These are phyloP conservation scores for Cyclotella cryptica DNA, from an alignment of 108 stramenopile species.

Conservation along the genomic window DNA sequence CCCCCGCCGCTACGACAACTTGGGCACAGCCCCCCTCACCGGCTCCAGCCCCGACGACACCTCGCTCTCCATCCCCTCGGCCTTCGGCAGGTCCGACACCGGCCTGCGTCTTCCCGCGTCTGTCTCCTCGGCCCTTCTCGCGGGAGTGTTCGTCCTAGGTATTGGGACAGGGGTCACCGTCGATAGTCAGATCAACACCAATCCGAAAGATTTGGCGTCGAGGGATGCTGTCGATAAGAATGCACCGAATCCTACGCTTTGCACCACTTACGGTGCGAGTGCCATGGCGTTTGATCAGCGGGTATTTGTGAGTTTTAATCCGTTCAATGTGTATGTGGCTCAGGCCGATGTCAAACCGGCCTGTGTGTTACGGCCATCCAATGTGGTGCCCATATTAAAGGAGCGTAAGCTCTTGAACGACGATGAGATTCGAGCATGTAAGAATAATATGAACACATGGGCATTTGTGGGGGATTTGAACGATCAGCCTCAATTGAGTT, in stretches of 20 bases:
- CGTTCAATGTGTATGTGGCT: slow-evolving; percentile 95
- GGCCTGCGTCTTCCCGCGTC: slow-evolving; percentile 78
- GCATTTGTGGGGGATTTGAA: slow-evolving; percentile 94
- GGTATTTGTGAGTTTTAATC: slow-evolving; percentile 96
- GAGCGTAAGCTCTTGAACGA: slow-evolving; percentile 84
- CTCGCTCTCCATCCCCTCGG: slow-evolving; percentile 63
- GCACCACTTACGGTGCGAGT: slow-evolving; percentile 86
- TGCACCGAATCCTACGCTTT: slow-evolving; percentile 92
- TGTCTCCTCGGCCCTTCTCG: slow-evolving; percentile 83
- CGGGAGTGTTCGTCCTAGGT: slow-evolving; percentile 92
- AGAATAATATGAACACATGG: slow-evolving; percentile 95
- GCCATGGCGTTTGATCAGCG: slow-evolving; percentile 96
- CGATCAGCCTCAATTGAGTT: slow-evolving; percentile 91
- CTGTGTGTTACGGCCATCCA: slow-evolving; percentile 90
- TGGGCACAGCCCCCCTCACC: slow-evolving; percentile 44
- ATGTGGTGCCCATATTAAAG: slow-evolving; percentile 87
- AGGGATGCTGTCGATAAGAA: slow-evolving; percentile 95
- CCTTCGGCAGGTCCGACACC: slow-evolving; percentile 67
- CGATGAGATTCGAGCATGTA: slow-evolving; percentile 88
- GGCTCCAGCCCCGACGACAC: slow-evolving; percentile 60
- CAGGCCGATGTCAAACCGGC: slow-evolving; percentile 97
- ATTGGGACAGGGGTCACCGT: slow-evolving; percentile 94
- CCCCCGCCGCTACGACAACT: slow-evolving; percentile 25
- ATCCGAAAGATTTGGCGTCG: slow-evolving; percentile 89
- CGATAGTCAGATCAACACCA: slow-evolving; percentile 94